phyloP scores from a whole-genome alignment of 257 asterid genomes.

The Petrea volubilis region DNA sequence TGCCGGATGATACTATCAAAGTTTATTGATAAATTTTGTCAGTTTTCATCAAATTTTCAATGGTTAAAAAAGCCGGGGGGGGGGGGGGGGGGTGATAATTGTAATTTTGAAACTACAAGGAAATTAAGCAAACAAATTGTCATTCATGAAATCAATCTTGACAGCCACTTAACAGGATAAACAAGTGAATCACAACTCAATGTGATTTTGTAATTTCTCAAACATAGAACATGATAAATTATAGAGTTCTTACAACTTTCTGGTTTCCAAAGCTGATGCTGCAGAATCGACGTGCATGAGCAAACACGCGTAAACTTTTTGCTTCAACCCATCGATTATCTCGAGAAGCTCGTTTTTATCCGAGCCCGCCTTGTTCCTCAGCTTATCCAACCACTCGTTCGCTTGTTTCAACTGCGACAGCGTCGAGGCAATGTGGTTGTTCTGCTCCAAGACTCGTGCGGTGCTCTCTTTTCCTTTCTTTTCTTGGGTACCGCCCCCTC shows the following conservation, averaged over 20 bases:
- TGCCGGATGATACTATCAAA: no score
- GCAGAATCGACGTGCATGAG: conserved; percentile 81
- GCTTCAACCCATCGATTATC: conserved; percentile 68
- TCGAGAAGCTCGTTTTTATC: conserved; percentile 43
- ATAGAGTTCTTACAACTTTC: conserved; percentile 34
- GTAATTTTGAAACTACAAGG: no score
- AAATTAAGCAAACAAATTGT: background rate
- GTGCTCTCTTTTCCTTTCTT: conserved; percentile 46
- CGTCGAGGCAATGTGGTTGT: conserved; percentile 63
- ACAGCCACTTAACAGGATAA: background rate
- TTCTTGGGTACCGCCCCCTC: conserved; percentile 27
- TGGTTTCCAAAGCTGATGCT: conserved; percentile 72
- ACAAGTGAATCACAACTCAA: conserved; percentile 11
- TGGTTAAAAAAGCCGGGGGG: no score
- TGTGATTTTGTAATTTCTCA: background rate
- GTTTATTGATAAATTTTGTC: no score
- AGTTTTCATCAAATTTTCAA: background rate
- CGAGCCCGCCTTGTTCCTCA: conserved; percentile 30
- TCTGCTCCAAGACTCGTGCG: conserved; percentile 35
- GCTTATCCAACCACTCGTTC: conserved; percentile 75
- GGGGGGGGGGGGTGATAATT: no score
- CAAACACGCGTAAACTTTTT: conserved; percentile 76
- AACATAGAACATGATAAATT: conserved; percentile 17
- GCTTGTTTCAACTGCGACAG: conserved; percentile 80
- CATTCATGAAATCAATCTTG: conserved; percentile 1